Evolutionary conservation across 768 basidiomycete genomes (phyloP).

Genomic region (Tephrocybe sp.): DNA sequence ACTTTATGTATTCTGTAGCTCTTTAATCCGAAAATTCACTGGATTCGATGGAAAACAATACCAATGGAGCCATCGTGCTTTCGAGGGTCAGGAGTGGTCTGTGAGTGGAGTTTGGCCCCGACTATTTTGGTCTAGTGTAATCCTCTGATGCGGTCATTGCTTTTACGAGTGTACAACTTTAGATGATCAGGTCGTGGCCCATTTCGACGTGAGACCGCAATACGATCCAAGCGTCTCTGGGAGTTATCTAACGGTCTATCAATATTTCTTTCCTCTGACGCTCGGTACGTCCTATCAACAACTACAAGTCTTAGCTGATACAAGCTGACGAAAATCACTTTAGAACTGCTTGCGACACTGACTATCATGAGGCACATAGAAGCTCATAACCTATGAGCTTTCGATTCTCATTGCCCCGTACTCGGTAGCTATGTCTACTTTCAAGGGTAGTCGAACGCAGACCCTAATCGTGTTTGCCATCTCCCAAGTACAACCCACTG

Average conservation of each 20-base stretch:
- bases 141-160: not conserved
- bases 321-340: not conserved
- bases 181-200: slow-evolving; percentile 8
- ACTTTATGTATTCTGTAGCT: slow-evolving; percentile 34
- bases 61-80: slow-evolving; percentile 56
- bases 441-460: no score
- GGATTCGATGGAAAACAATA: slow-evolving; percentile 72
- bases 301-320: no score
- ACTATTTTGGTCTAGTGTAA: not conserved
- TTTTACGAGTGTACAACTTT: slow-evolving; percentile 7
- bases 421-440: no score
- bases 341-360: slow-evolving; percentile 8
- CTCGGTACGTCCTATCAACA: not conserved
- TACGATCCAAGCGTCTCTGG: slow-evolving; percentile 12
- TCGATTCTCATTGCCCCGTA: no score
- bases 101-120: slow-evolving; percentile 39
- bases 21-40: slow-evolving; percentile 63
- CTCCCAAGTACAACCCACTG: no score
- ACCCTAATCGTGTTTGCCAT: no score
- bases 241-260: slow-evolving; percentile 14
- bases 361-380: not conserved
- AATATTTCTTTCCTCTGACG: slow-evolving; percentile 11
- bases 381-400: no score
- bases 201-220: slow-evolving; percentile 6
- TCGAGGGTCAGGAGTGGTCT: slow-evolving; percentile 70